These are phyloP conservation scores for Penicillium sp. DNA, from an alignment of 2,329 filamentous ascomycete species.

Conservation along the genomic window DNA sequence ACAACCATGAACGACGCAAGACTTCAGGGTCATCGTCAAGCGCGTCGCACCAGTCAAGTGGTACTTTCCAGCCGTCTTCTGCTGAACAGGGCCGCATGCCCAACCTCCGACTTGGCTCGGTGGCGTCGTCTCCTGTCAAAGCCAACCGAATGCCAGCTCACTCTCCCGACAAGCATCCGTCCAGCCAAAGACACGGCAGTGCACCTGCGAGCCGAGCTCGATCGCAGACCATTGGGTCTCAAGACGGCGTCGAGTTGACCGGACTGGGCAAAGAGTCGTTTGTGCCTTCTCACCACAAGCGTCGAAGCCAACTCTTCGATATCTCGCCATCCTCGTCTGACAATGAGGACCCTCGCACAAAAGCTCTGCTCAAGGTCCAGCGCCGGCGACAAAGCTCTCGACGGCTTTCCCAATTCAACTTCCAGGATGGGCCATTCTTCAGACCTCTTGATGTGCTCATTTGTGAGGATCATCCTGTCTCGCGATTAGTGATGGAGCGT, in stretches of 20 bases:
- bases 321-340: conserved; percentile 97
- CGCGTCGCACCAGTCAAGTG: conserved; percentile 70
- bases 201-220: conserved; percentile 66
- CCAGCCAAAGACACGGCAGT: conserved; percentile 59
- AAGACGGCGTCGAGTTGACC: conserved; percentile 70
- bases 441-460: conserved; percentile 89
- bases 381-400: conserved; percentile 92
- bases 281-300: conserved; percentile 70
- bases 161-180: conserved; percentile 57
- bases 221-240: conserved; percentile 88
- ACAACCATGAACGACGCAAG: conserved; percentile 78
- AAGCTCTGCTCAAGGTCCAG: conserved; percentile 85
- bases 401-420: conserved; percentile 82
- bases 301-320: conserved; percentile 89
- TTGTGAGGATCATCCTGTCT: conserved; percentile 96
- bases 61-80: conserved; percentile 63
- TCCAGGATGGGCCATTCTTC: conserved; percentile 79
- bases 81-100: conserved; percentile 65
- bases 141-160: conserved; percentile 38
- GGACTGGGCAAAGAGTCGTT: conserved; percentile 56
- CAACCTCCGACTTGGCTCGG: conserved; percentile 48
- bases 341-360: conserved; percentile 89
- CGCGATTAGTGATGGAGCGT: conserved; percentile 97
- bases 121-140: conserved; percentile 52
- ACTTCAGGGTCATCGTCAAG: conserved; percentile 84